Conservation (phyloP, 1,284 basidiomycete genomes). For the Caloboletus firmus region DNA sequence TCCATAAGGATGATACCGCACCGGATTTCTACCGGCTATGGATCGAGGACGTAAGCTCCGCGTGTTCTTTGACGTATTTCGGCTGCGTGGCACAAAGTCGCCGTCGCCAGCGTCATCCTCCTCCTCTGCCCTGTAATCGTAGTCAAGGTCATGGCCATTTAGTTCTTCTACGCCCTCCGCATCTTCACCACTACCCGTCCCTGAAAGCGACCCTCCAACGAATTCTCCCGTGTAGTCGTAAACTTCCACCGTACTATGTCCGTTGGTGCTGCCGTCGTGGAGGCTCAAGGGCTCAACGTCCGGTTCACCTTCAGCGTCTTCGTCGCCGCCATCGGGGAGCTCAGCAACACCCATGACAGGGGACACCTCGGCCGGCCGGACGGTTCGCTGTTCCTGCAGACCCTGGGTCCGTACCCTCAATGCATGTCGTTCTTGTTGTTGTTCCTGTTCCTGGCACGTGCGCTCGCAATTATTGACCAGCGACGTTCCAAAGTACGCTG, state of each 20-base stretch:
- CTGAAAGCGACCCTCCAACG: slow-evolving; percentile 26
- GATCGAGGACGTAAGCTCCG: slow-evolving; percentile 40
- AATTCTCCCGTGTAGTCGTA: slow-evolving; percentile 28
- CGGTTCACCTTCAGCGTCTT: slow-evolving; percentile 37
- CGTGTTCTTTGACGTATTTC: slow-evolving; percentile 39
- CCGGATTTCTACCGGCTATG: slow-evolving; percentile 34
- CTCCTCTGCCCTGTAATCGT: slow-evolving; percentile 31
- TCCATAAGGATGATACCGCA: slow-evolving; percentile 37
- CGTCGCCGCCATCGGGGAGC: slow-evolving; percentile 32
- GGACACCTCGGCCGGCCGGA: slow-evolving; percentile 36
- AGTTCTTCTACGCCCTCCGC: slow-evolving; percentile 26
- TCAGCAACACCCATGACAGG: slow-evolving; percentile 34
- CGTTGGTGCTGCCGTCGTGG: slow-evolving; percentile 21
- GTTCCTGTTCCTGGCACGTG: slow-evolving; percentile 42
- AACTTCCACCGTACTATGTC: slow-evolving; percentile 33
- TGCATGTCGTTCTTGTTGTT: slow-evolving; percentile 35
- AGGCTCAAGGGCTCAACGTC: slow-evolving; percentile 33
- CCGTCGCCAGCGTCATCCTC: slow-evolving; percentile 32
- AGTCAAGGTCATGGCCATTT: slow-evolving; percentile 23
- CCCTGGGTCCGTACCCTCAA: slow-evolving; percentile 35
- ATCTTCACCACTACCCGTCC: slow-evolving; percentile 30
- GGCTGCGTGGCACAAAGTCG: slow-evolving; percentile 37
- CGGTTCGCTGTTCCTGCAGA: slow-evolving; percentile 34
- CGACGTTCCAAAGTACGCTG: slow-evolving; percentile 33
- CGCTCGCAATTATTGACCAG: slow-evolving; percentile 34